These are phyloP conservation scores for Ophiosphaerella herpotricha DNA, from an alignment of 2,329 filamentous ascomycete species.

Conservation along the genomic window DNA sequence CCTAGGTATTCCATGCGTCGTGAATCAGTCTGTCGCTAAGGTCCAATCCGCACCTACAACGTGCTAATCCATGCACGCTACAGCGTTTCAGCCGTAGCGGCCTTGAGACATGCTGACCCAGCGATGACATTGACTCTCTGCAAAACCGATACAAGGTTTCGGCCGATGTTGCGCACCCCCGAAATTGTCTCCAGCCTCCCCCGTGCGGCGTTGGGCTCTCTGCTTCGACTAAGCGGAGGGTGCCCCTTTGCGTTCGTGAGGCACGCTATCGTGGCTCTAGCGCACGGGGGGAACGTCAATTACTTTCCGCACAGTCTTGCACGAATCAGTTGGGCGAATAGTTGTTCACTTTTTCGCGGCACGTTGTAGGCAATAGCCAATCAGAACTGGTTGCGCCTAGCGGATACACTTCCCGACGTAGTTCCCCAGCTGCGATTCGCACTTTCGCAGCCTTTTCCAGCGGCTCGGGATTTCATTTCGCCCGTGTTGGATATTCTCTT, in stretches of 20 bases:
- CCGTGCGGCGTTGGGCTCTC: conserved; percentile 7
- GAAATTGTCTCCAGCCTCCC: conserved; percentile 27
- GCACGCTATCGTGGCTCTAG: conserved; percentile 23
- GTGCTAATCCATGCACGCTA: conserved; percentile 24
- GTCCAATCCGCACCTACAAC: conserved; percentile 21
- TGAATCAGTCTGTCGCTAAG: conserved; percentile 13
- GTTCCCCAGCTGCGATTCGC: conserved; percentile 3
- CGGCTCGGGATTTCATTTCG: conserved; percentile 17
- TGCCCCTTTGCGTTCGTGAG: conserved; percentile 17
- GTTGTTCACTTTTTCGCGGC: conserved; percentile 18
- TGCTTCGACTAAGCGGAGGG: conserved; percentile 12
- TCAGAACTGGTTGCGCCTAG: neutral
- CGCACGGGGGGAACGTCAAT: conserved; percentile 35
- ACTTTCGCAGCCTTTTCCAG: conserved; percentile 15
- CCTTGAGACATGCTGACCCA: conserved; percentile 2
- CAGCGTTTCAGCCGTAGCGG: conserved; percentile 25
- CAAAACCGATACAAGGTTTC: conserved; percentile 26
- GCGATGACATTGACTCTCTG: conserved; percentile 4
- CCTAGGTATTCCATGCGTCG: conserved; percentile 13
- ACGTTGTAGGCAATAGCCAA: conserved; percentile 17
- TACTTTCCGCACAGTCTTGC: conserved; percentile 26
- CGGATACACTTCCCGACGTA: conserved; percentile 6
- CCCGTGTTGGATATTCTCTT: conserved; percentile 12
- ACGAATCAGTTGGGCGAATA: conserved; percentile 24
- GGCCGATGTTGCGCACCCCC: conserved; percentile 28